Percentiles rank a stretch among this genome's conserved stretches.
These are phyloP conservation scores for Papilionanthe hybrid DNA, from an alignment of 116 monocot species.

Conservation along the genomic window DNA sequence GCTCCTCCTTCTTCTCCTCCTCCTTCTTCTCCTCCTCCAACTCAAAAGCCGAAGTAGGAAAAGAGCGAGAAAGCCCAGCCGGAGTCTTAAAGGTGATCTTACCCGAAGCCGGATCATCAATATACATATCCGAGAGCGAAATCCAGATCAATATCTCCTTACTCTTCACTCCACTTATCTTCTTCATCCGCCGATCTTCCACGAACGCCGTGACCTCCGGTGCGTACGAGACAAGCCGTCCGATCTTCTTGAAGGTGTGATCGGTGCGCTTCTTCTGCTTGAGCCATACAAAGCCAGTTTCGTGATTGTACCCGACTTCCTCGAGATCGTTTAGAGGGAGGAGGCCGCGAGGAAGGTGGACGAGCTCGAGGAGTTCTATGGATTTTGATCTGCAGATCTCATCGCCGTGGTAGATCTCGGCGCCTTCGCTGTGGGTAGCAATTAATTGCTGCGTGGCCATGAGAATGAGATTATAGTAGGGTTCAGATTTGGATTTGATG, in stretches of 20 bases:
- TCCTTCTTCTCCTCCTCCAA: constrained; percentile 16
- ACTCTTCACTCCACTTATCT: constrained; percentile 27
- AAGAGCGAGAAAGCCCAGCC: constrained; percentile 25
- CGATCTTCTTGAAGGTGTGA: constrained; percentile 36
- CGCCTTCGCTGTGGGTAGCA: constrained; percentile 4
- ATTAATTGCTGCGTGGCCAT: constrained; percentile 3
- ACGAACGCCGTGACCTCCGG: constrained; percentile 45
- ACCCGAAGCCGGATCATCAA: constrained; percentile 15
- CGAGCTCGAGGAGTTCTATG: constrained; percentile 14
- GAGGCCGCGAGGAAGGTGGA: constrained; percentile 40
- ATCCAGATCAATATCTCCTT: constrained; percentile 42
- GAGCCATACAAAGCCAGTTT: constrained; percentile 64
- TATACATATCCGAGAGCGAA: constrained; percentile 28
- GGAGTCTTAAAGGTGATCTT: constrained; percentile 35
- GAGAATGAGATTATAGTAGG: neutral
- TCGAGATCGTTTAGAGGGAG: constrained; percentile 56
- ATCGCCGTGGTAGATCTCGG: constrained; percentile 17
- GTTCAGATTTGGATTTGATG: neutral
- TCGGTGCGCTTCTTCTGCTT: constrained; percentile 54
- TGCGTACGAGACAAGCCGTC: constrained; percentile 32
- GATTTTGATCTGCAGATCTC: constrained; percentile 14
- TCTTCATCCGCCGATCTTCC: constrained; percentile 37
- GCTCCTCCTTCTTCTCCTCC: too few relatives aligned
- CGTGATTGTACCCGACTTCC: constrained; percentile 43
- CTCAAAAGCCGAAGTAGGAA: constrained; percentile 30